Evolutionary conservation across 805 yeast genomes (phyloP), one percentile per base, ranked within the genome.

Genomic region (Teunomyces barrocoloradensis): DNA sequence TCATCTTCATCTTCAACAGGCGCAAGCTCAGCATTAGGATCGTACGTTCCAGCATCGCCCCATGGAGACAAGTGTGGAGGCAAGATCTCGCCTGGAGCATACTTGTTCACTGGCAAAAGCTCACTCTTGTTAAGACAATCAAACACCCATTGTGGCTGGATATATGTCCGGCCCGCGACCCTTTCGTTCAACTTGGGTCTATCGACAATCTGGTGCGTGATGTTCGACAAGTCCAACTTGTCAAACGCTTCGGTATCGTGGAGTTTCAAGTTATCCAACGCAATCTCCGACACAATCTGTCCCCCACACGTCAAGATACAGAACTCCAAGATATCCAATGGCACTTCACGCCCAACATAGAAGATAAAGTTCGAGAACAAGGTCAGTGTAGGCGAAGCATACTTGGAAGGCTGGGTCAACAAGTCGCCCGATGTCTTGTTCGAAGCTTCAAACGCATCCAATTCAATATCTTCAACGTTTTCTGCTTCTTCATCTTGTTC

Each of bases 41-140:
- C 82, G 71, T 94, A 94, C 46, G 84, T 85, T 58, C 86, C 89
- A 42, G 91, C 80, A 72, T 94, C 99, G 57, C 98, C 98, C 98
- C 99, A 94, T 74, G 99, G 99, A 44, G 96, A 88, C 60, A 94
- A 75, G 69, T 94, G 99, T 32, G 99, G 97, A 39, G 99, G 99
- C 54, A 94, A 76, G 4, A 89, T 74, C 71, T 92, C 97, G 47
- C 99, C 99, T 4, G 97, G 96, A 38, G 95, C 87, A 63, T 94
- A 94, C 46, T 77, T 77, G 46, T 85, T 83, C 18, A 89, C 96
- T 15, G 94, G 81, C 50, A 87, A 74, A 51, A 94, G 75, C 50
- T 79, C 75, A 43, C 81, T 79, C 69, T 86, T 85, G 73, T 94
- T 94, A 51, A 94, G 73, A 60, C 86, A 84, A 66, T 94, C 99